These are phyloP conservation scores for Rhodosporidiobolus odoratus DNA, from an alignment of 768 basidiomycete species.

Conservation along the genomic window DNA sequence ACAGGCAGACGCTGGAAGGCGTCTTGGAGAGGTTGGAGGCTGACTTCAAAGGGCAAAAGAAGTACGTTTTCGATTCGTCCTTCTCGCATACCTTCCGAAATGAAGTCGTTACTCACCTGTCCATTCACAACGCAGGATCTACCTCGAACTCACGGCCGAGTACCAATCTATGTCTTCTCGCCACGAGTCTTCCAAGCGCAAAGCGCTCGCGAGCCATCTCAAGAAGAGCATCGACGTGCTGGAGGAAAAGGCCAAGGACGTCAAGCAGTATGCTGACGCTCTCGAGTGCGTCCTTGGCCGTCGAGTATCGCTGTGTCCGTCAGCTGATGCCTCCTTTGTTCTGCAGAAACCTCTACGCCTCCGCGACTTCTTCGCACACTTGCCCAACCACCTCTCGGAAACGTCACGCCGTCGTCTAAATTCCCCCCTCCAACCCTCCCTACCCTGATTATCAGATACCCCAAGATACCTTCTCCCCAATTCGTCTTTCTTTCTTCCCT, in stretches of 20 bases:
- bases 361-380: neutral
- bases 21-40: slow-evolving; percentile 86
- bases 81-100: neutral
- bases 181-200: slow-evolving; percentile 71
- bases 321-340: too few species aligned
- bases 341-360: slow-evolving; percentile 5
- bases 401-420: neutral
- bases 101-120: neutral
- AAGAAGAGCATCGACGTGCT: slow-evolving; percentile 85
- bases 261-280: slow-evolving; percentile 31
- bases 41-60: slow-evolving; percentile 90
- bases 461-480: too few species aligned
- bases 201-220: slow-evolving; percentile 79
- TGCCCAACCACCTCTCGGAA: neutral
- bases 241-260: slow-evolving; percentile 60
- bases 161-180: slow-evolving; percentile 84
- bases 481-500: slow-evolving; percentile 7
- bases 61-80: slow-evolving; percentile 53
- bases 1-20: slow-evolving; percentile 46
- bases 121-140: slow-evolving; percentile 58
- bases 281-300: slow-evolving; percentile 7
- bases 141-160: slow-evolving; percentile 82
- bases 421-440: neutral
- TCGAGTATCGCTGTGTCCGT: neutral
- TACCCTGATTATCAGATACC: too few species aligned